A percentile compares a stretch with the other conserved stretches of the same genome.
phyloP scores from a whole-genome alignment of 2,329 filamentous ascomycete species.

The Lachnellula willkommii region DNA sequence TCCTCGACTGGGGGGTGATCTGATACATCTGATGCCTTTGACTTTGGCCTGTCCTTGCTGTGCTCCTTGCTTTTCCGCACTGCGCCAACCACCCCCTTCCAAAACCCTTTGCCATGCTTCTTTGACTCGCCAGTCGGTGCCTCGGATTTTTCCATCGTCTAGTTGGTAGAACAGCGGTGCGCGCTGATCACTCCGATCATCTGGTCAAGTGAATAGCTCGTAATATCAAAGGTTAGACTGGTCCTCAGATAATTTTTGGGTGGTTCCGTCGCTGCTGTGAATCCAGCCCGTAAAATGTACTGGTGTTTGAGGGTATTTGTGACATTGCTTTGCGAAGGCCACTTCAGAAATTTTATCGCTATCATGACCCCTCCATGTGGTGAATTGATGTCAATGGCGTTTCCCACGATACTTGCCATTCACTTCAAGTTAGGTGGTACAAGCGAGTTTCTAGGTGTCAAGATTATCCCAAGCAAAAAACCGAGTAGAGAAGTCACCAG shows the following conservation, averaged over 20 bases:
- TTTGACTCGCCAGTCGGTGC: background rate
- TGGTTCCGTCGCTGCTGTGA: too few relatives aligned
- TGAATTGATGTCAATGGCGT: background rate
- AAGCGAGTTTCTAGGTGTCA: background rate
- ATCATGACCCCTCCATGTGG: background rate
- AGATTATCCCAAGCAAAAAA: background rate
- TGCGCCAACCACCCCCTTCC: background rate
- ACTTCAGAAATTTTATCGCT: background rate
- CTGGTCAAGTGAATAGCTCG: too few relatives aligned
- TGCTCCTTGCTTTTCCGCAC: background rate
- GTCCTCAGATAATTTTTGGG: too few relatives aligned
- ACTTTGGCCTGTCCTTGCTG: background rate
- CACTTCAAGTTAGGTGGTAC: background rate
- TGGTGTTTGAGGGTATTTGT: too few relatives aligned
- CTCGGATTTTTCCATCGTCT: too few relatives aligned
- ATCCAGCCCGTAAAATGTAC: too few relatives aligned
- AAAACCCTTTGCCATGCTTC: background rate
- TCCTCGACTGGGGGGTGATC: background rate
- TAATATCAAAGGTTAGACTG: too few relatives aligned
- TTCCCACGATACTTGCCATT: background rate
- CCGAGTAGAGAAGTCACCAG: background rate
- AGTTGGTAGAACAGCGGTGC: too few relatives aligned
- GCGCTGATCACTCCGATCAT: too few relatives aligned
- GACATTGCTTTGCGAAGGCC: background rate
- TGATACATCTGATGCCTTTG: background rate